Percentiles rank a stretch among this genome's conserved stretches.
These are phyloP conservation scores for Lactarius sp. DNA, from an alignment of 768 basidiomycete species.

Conservation along the genomic window DNA sequence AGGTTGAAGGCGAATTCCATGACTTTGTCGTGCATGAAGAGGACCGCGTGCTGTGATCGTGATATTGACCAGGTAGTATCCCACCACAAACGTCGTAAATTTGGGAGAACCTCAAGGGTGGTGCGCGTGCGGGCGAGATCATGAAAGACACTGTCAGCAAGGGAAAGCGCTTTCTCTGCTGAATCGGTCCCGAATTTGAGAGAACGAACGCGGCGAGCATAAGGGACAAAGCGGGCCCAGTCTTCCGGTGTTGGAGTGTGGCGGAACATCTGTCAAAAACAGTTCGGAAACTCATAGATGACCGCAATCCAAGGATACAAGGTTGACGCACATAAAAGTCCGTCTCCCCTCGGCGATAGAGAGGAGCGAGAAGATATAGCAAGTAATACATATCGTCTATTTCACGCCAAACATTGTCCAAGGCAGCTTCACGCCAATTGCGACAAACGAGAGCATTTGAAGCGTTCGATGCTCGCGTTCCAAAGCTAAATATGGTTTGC, in stretches of 20 bases:
- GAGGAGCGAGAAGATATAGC: conserved; percentile 14
- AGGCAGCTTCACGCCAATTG: conserved; percentile 19
- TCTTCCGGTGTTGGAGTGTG: conserved; percentile 20
- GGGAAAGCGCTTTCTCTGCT: background rate
- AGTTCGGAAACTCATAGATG: background rate
- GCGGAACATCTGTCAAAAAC: conserved; percentile 8
- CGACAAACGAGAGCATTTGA: conserved; percentile 21
- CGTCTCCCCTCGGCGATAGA: background rate
- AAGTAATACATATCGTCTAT: conserved; percentile 21
- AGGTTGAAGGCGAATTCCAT: conserved; percentile 15
- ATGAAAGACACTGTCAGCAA: conserved; percentile 19
- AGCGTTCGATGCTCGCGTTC: conserved; percentile 13
- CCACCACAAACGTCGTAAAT: conserved; percentile 21
- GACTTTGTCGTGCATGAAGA: conserved; percentile 26
- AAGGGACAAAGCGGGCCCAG: conserved; percentile 23
- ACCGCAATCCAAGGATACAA: background rate
- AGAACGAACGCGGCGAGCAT: conserved; percentile 25
- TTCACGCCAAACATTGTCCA: conserved; percentile 23
- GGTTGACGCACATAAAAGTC: conserved; percentile 1
- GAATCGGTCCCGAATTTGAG: conserved; percentile 2
- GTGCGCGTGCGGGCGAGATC: conserved; percentile 24
- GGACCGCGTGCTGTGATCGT: background rate
- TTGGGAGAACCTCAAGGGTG: conserved; percentile 24
- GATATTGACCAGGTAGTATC: background rate
- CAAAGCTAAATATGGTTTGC: conserved; percentile 20